Percentiles rank a stretch among this genome's conserved stretches.
Conservation (phyloP, 805 yeast species). For the Cyberlindnera americana region DNA sequence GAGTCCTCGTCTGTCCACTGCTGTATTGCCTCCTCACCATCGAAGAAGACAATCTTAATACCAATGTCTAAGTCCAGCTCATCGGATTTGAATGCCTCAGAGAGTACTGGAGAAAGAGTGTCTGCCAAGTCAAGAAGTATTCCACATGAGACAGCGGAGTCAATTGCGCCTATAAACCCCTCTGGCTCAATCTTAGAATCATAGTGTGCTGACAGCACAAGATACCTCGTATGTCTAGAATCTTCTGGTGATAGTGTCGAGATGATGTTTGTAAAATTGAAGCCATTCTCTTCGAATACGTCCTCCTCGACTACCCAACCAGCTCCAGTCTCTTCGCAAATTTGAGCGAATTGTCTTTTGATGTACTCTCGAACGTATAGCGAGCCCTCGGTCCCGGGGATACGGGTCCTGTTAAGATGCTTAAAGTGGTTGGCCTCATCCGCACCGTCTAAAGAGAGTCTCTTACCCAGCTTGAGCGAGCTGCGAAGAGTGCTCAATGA, state of each 20-base stretch:
- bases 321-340: constrained; percentile 26
- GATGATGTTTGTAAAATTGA: constrained; percentile 37
- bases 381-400: constrained; percentile 43
- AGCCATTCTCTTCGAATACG: constrained; percentile 35
- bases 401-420: constrained; percentile 37
- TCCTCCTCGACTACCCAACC: constrained; percentile 30
- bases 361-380: constrained; percentile 36
- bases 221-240: constrained; percentile 24
- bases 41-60: constrained; percentile 49
- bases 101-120: constrained; percentile 10
- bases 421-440: constrained; percentile 20
- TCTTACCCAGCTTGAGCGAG: constrained; percentile 7
- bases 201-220: constrained; percentile 51
- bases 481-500: too few species aligned
- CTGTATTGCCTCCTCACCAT: constrained; percentile 59
- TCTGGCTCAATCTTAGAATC: constrained; percentile 43
- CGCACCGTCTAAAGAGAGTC: constrained; percentile 16
- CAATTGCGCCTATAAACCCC: constrained; percentile 61
- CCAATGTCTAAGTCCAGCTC: constrained; percentile 30
- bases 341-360: constrained; percentile 28
- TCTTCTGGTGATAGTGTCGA: constrained; percentile 26
- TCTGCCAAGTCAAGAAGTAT: constrained; percentile 44
- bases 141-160: constrained; percentile 57
- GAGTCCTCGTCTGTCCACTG: constrained; percentile 52
- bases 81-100: constrained; percentile 14